Percentiles rank a stretch among this genome's conserved stretches.
phyloP scores from a whole-genome alignment of 768 basidiomycete genomes.

The Ephemerocybe angulata region DNA sequence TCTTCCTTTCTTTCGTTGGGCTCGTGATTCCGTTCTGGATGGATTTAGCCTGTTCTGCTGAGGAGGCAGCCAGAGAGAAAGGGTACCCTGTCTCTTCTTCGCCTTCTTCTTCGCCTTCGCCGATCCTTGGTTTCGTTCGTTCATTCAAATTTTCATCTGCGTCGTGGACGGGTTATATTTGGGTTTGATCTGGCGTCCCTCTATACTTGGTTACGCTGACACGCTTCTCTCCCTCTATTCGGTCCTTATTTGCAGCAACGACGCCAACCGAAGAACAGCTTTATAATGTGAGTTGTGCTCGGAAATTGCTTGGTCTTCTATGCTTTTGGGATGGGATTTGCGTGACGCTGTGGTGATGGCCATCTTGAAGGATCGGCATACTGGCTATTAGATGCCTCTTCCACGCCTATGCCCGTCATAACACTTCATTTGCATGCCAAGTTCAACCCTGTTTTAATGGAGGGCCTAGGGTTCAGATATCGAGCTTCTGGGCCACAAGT shows the following conservation, averaged over 20 bases:
- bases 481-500: not conserved
- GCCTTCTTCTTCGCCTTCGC: no score
- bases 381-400: not conserved
- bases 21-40: no score
- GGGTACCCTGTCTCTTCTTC: no score
- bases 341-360: not conserved
- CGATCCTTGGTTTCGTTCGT: no score
- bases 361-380: not conserved
- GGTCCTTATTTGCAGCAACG: slow-evolving; percentile 35
- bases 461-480: not conserved
- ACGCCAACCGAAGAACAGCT: slow-evolving; percentile 51
- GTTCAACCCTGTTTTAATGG: no score
- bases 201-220: not conserved
- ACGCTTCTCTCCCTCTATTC: slow-evolving; percentile 15
- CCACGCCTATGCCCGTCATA: no score
- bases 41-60: no score
- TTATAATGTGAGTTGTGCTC: slow-evolving; percentile 40
- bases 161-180: no score
- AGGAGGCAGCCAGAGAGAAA: no score
- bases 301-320: not conserved
- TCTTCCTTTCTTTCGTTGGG: no score
- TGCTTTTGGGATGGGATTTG: not conserved
- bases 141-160: no score
- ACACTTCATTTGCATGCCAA: no score
- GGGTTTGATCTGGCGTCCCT: not conserved